Percentiles rank a stretch among this genome's conserved stretches.
Evolutionary conservation across 2,329 filamentous ascomycete genomes (phyloP).

Genomic region (Grosmannia huntii): DNA sequence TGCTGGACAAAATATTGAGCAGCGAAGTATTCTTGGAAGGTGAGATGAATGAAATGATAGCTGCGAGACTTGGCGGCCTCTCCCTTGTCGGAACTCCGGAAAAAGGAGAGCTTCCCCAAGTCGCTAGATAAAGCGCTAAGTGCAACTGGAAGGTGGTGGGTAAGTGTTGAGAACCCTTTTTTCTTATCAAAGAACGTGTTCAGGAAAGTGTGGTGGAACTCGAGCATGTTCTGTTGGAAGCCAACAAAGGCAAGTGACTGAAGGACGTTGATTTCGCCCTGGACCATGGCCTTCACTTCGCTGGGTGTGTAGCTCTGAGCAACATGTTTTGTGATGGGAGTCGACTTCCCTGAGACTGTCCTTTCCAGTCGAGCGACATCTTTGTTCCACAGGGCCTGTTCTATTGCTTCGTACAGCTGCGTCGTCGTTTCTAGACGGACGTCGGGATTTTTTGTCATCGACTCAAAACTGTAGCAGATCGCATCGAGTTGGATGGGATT

Average conservation of each 20-base stretch:
- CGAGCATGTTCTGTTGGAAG: constrained; percentile 19
- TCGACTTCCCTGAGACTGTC: neutral
- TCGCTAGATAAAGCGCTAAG: too few species aligned
- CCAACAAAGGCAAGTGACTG: constrained; percentile 24
- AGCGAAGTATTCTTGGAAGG: constrained; percentile 29
- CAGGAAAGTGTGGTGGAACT: constrained; percentile 25
- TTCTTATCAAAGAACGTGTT: neutral
- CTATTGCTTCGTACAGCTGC: neutral
- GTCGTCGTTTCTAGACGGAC: neutral
- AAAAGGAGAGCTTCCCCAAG: too few species aligned
- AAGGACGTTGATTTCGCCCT: constrained; percentile 15
- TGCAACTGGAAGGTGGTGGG: too few species aligned
- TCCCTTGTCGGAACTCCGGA: too few species aligned
- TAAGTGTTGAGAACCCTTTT: neutral
- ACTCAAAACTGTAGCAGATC: constrained; percentile 22
- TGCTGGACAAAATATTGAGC: constrained; percentile 24
- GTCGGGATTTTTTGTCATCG: neutral
- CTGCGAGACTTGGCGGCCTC: constrained; percentile 13
- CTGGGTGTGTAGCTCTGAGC: neutral
- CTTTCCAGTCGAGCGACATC: neutral
- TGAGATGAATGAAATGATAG: constrained; percentile 29
- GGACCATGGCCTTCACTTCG: constrained; percentile 19
- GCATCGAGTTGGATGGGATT: constrained; percentile 33
- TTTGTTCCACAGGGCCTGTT: neutral
- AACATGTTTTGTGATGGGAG: neutral